Conservation (phyloP, 345 rosid species). For the Citropsis articulata region DNA sequence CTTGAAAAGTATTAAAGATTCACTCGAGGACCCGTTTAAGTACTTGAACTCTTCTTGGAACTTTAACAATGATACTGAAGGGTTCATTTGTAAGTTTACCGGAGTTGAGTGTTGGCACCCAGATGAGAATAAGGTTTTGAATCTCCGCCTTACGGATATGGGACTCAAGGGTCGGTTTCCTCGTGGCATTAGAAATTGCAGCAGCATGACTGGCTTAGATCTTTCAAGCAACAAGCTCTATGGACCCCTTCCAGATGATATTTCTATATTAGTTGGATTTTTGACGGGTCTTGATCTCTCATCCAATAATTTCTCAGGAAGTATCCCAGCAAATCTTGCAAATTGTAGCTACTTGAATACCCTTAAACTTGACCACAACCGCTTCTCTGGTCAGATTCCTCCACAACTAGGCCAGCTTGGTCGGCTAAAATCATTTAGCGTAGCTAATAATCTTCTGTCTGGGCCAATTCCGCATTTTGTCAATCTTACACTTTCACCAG, state of each 20-base stretch:
- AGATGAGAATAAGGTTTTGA: slow-evolving; percentile 77
- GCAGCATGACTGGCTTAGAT: slow-evolving; percentile 62
- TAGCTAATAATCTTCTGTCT: slow-evolving; percentile 52
- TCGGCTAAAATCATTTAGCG: slow-evolving; percentile 53
- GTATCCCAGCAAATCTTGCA: slow-evolving; percentile 39
- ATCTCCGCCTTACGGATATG: slow-evolving; percentile 56
- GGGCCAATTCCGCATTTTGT: slow-evolving; percentile 54
- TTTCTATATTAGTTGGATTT: slow-evolving; percentile 10
- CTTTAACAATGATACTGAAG: slow-evolving; percentile 53
- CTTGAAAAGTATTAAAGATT: slow-evolving; percentile 32
- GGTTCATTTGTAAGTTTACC: slow-evolving; percentile 64
- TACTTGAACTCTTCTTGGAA: slow-evolving; percentile 52
- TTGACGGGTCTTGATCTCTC: slow-evolving; percentile 67
- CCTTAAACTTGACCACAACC: slow-evolving; percentile 66
- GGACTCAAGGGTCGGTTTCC: slow-evolving; percentile 77
- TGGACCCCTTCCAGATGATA: slow-evolving; percentile 54
- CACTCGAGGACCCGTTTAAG: slow-evolving; percentile 46
- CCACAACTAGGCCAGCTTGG: slow-evolving; percentile 34
- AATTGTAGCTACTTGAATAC: slow-evolving; percentile 55
- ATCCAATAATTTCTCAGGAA: slow-evolving; percentile 61
- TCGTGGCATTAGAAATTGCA: slow-evolving; percentile 36
- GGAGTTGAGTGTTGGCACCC: slow-evolving; percentile 96
- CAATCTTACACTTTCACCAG: background rate
- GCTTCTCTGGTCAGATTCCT: slow-evolving; percentile 61
- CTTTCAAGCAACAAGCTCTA: slow-evolving; percentile 67